These are phyloP conservation scores for Gomphus bonarii DNA, from an alignment of 1,284 basidiomycete genomes.

Conservation along the genomic window DNA sequence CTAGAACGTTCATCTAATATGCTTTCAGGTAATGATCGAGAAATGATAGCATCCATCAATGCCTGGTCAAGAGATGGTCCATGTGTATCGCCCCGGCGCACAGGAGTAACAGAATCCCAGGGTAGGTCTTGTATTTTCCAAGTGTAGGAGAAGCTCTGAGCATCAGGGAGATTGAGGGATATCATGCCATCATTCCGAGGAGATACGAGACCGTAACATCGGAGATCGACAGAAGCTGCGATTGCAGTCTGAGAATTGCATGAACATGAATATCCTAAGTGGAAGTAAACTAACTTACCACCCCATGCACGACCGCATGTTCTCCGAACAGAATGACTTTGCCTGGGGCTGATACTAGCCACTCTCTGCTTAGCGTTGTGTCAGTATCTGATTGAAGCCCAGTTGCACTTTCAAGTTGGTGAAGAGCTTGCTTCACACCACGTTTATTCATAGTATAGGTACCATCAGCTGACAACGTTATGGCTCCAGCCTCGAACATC, in stretches of 20 bases:
- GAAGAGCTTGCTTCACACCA: conserved; percentile 4
- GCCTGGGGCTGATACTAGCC: conserved; percentile 91
- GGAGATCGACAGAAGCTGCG: conserved; percentile 89
- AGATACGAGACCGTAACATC: conserved; percentile 83
- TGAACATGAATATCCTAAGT: background rate
- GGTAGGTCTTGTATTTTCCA: conserved; percentile 83
- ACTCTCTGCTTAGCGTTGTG: conserved; percentile 42
- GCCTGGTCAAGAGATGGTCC: conserved; percentile 59
- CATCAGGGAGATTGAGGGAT: conserved; percentile 73
- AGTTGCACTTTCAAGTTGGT: background rate
- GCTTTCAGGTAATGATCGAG: conserved; percentile 35
- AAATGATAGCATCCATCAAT: conserved; percentile 59
- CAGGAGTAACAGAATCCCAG: conserved; percentile 64
- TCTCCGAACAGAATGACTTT: conserved; percentile 99
- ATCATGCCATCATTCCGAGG: conserved; percentile 69
- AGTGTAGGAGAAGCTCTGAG: conserved; percentile 65
- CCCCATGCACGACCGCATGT: conserved; percentile 97
- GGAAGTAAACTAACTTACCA: conserved; percentile 46
- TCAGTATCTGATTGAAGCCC: conserved; percentile 8
- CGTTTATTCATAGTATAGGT: conserved; percentile 9
- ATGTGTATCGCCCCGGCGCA: conserved; percentile 43
- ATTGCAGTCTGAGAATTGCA: conserved; percentile 66
- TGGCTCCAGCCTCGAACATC: conserved; percentile 85
- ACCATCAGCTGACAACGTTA: conserved; percentile 38
- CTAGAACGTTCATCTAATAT: conserved; percentile 33